Base-by-base conservation (phyloP, 306 rosid species). In the Spatholobus suberectus region DNA sequence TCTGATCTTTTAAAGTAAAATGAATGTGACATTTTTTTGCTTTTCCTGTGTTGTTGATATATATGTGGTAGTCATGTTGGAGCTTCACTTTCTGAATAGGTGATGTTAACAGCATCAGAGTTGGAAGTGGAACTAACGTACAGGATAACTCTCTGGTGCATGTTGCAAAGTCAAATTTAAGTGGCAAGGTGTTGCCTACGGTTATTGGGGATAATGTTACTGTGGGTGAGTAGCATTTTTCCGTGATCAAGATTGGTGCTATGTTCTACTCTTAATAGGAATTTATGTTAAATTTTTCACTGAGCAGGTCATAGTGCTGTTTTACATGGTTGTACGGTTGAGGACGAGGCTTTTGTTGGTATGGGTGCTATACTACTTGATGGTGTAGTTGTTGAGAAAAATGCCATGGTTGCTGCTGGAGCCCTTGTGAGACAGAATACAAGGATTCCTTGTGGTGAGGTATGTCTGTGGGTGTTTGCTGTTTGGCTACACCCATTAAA, bases 91-190 rank as follows among this genome's bases (percentile, higher is more conserved):
- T 44, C 23, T 58, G 65, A 12, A 65, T 55, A 93, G 99, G 99
- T 83, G 99, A 96, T 85, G 98, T 89, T 72, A 96, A 96, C 89
- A 90, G 90, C 86, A 89, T 93, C 82, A 92, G 93, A 81, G 87
- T 96, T 83, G 98, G 99, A 37, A 84, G 89, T 84, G 97, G 98
- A 52, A 96, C 99, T 83, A 96, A 96, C 82, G 89, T 96, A 81
- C 99, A 93, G 86, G 99, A 93, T 76, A 96, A 96, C 88, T 90
- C 99, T 73, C 85, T 96, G 75, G 99, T 96, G 77, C 99, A 93
- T 77, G 98, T 96, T 6, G 99, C 97, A 9, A 96, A 96, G 82
- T 88, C 98, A 61, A 93, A 92, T 84, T 87, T 93, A 85, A 82
- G 88, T 79, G 99, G 97, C 79, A 93, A 96, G 94, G 98, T 92